Evolutionary conservation across 2,329 filamentous ascomycete species (phyloP).

Genomic region (Monosporascus cannonballus): DNA sequence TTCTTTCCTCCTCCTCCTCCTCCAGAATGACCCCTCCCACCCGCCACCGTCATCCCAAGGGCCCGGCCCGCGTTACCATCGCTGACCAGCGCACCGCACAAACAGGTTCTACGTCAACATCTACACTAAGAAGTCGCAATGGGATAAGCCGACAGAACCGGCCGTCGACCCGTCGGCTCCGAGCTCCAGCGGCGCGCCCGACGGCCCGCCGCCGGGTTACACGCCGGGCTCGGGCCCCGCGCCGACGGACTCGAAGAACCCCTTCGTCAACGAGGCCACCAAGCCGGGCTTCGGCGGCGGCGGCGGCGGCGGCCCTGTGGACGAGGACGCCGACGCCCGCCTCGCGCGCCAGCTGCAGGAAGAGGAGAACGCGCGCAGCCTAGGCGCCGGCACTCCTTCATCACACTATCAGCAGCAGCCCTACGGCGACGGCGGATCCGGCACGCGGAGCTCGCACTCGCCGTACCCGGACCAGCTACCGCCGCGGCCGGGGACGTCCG

Average conservation of each 20-base stretch:
- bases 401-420: constrained; percentile 16
- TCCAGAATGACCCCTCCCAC: no score
- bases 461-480: constrained; percentile 37
- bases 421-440: constrained; percentile 18
- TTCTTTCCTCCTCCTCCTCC: no score
- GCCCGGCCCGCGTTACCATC: no score
- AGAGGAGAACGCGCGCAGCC: constrained; percentile 66
- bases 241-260: constrained; percentile 61
- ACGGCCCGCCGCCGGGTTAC: constrained; percentile 65
- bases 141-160: constrained; percentile 74
- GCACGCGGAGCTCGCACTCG: constrained; percentile 20
- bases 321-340: constrained; percentile 30
- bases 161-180: constrained; percentile 41
- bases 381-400: constrained; percentile 18
- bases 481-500: constrained; percentile 25
- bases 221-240: constrained; percentile 39
- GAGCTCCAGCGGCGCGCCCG: constrained; percentile 33
- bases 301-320: constrained; percentile 21
- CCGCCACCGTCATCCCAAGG: no score
- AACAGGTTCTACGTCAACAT: constrained; percentile 85
- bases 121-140: constrained; percentile 82
- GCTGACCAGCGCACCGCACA: constrained; percentile 1
- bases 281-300: constrained; percentile 4
- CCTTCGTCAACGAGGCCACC: constrained; percentile 47
- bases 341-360: constrained; percentile 74